Percentiles rank a stretch among this genome's conserved stretches.
Evolutionary conservation across 179 eudicot genomes (phyloP).

Genomic region (Dionaea muscipula): DNA sequence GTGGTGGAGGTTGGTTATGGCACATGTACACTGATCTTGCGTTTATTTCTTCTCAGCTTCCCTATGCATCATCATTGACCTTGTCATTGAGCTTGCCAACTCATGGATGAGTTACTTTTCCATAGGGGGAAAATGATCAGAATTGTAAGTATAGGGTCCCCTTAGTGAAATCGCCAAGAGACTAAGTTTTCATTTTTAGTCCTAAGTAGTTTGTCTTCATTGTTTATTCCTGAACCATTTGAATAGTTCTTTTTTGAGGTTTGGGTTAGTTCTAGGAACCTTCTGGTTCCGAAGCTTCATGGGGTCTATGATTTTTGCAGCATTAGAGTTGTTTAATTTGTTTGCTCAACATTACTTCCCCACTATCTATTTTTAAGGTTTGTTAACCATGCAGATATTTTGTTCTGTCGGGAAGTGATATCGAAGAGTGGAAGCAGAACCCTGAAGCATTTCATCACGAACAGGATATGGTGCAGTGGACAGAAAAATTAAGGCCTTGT

Average conservation of each 20-base stretch:
- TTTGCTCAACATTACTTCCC: neutral
- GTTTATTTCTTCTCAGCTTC: too few species aligned
- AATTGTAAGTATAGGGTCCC: too few species aligned
- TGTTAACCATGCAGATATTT: constrained; percentile 57
- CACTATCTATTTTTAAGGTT: constrained; percentile 16
- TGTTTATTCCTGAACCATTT: neutral
- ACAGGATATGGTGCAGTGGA: constrained; percentile 94
- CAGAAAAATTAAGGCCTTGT: constrained; percentile 92
- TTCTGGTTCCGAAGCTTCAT: too few species aligned
- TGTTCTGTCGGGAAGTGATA: constrained; percentile 73
- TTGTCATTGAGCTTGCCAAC: too few species aligned
- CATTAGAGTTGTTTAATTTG: constrained; percentile 1
- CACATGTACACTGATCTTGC: too few species aligned
- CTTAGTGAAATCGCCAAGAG: too few species aligned
- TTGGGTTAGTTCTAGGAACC: too few species aligned
- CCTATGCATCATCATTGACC: too few species aligned
- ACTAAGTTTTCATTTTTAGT: too few species aligned
- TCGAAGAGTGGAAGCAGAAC: constrained; percentile 87
- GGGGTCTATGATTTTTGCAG: neutral
- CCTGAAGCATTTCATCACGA: constrained; percentile 93
- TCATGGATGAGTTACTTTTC: too few species aligned
- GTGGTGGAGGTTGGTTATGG: too few species aligned
- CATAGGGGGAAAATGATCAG: too few species aligned
- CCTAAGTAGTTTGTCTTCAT: neutral
- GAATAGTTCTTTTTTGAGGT: neutral